Percentiles rank a stretch among this genome's conserved stretches.
These are phyloP conservation scores for Trypanosoma grayi DNA, from an alignment of 208 protist species.

Conservation along the genomic window DNA sequence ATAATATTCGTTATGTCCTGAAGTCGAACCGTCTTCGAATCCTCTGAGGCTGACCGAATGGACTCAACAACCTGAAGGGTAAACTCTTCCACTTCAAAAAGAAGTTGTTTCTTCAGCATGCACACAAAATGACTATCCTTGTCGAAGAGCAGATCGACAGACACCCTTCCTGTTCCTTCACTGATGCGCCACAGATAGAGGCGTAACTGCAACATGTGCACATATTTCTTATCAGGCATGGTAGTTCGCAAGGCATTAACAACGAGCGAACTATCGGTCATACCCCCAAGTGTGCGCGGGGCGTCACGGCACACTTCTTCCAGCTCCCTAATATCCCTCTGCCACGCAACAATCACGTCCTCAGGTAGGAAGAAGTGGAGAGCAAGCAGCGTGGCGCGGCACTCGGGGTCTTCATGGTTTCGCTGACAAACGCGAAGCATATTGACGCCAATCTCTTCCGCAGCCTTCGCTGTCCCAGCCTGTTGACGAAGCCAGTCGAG, in stretches of 20 bases:
- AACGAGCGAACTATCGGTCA: constrained; percentile 4
- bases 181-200: constrained; percentile 45
- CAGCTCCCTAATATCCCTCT: constrained; percentile 40
- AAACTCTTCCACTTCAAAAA: constrained; percentile 73
- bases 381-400: constrained; percentile 46
- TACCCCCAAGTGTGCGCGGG: neutral
- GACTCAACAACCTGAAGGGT: constrained; percentile 69
- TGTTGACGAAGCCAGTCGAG: constrained; percentile 63
- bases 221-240: constrained; percentile 66
- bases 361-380: constrained; percentile 71
- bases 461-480: constrained; percentile 31
- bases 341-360: constrained; percentile 44
- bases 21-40: constrained; percentile 41
- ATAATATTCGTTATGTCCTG: constrained; percentile 44
- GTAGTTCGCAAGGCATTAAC: constrained; percentile 36
- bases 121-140: constrained; percentile 63
- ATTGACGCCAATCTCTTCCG: constrained; percentile 69
- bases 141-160: constrained; percentile 30
- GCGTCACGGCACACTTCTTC: constrained; percentile 15
- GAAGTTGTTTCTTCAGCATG: constrained; percentile 63
- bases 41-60: constrained; percentile 40
- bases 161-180: constrained; percentile 17
- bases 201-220: constrained; percentile 73
- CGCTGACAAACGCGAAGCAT: constrained; percentile 60
- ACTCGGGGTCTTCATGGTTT: constrained; percentile 66